A percentile compares a stretch with the other conserved stretches of the same genome.
Conservation (phyloP, 2,329 filamentous ascomycete genomes). For the Pyrenophora teres region DNA sequence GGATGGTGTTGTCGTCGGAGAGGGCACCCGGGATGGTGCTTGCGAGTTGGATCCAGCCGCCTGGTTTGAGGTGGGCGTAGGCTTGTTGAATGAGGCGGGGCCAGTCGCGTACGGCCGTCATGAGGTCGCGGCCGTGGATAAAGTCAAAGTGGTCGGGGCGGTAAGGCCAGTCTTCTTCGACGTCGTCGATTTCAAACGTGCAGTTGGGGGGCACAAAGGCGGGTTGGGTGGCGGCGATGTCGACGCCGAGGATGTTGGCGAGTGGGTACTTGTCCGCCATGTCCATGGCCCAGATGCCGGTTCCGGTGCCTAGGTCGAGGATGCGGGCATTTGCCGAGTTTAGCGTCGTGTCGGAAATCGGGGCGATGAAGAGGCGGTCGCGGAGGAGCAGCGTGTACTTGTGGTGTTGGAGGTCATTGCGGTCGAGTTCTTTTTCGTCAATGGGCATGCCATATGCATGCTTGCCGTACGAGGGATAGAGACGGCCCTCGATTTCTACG, state of each 20-base stretch:
- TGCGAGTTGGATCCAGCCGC: slow-evolving; percentile 38
- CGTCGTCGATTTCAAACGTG: slow-evolving; percentile 48
- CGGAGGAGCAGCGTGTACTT: slow-evolving; percentile 28
- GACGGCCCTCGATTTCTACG: slow-evolving; percentile 25
- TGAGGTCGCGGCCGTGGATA: slow-evolving; percentile 39
- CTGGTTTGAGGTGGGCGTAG: slow-evolving; percentile 28
- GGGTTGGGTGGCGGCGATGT: slow-evolving; percentile 47
- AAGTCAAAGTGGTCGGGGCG: slow-evolving; percentile 39
- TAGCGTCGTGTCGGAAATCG: slow-evolving; percentile 18
- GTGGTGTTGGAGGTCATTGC: slow-evolving; percentile 32
- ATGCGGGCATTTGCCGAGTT: slow-evolving; percentile 15
- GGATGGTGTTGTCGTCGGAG: slow-evolving; percentile 27
- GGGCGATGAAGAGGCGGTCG: slow-evolving; percentile 22
- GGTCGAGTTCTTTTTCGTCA: slow-evolving; percentile 30
- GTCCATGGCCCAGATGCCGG: slow-evolving; percentile 32
- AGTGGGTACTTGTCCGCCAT: slow-evolving; percentile 28
- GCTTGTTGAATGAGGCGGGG: slow-evolving; percentile 33
- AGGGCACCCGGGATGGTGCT: slow-evolving; percentile 25
- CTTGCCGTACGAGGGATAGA: slow-evolving; percentile 29
- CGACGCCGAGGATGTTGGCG: slow-evolving; percentile 32
- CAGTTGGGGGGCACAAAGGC: slow-evolving; percentile 47
- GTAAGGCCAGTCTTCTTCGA: slow-evolving; percentile 46
- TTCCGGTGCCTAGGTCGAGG: slow-evolving; percentile 30
- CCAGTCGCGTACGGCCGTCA: slow-evolving; percentile 40
- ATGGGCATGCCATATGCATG: slow-evolving; percentile 35